Conservation (phyloP, 73 alveolate genomes). For the Stentor roeselii region DNA sequence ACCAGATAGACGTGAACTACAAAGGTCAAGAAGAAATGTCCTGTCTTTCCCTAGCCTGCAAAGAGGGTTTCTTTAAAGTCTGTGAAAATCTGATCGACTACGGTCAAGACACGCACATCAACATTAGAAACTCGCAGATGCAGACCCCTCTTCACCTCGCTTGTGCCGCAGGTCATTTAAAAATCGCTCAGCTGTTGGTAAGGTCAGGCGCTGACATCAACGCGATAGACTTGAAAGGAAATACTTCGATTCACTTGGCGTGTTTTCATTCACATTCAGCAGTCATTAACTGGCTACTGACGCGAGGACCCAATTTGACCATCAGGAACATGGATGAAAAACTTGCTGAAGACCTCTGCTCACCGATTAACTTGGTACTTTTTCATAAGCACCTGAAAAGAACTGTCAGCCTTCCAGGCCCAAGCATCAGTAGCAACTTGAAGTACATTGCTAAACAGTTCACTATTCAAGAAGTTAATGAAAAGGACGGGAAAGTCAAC, state of each 20-base stretch:
- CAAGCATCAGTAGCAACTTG: background rate
- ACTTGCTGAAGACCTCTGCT: slow-evolving; percentile 54
- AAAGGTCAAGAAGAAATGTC: background rate
- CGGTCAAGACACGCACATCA: background rate
- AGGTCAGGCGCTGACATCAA: slow-evolving; percentile 71
- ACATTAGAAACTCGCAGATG: background rate
- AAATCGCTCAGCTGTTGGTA: slow-evolving; percentile 61
- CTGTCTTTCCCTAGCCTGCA: background rate
- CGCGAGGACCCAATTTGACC: slow-evolving; percentile 63
- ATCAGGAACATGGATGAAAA: slow-evolving; percentile 37
- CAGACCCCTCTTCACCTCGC: slow-evolving; percentile 80
- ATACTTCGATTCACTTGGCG: slow-evolving; percentile 90
- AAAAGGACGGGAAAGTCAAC: background rate
- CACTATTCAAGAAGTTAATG: background rate
- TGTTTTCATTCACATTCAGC: slow-evolving; percentile 75
- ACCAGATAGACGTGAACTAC: background rate
- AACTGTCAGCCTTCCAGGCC: background rate
- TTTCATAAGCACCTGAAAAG: background rate
- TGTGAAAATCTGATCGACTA: slow-evolving; percentile 2
- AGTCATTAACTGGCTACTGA: slow-evolving; percentile 64
- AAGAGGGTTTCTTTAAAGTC: background rate
- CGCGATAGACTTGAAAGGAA: slow-evolving; percentile 72
- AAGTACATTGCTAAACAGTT: background rate
- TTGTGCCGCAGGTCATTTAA: slow-evolving; percentile 75
- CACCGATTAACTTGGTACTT: slow-evolving; percentile 49